phyloP scores from a whole-genome alignment of 2,329 filamentous ascomycete species.

The Lachnellula arida region DNA sequence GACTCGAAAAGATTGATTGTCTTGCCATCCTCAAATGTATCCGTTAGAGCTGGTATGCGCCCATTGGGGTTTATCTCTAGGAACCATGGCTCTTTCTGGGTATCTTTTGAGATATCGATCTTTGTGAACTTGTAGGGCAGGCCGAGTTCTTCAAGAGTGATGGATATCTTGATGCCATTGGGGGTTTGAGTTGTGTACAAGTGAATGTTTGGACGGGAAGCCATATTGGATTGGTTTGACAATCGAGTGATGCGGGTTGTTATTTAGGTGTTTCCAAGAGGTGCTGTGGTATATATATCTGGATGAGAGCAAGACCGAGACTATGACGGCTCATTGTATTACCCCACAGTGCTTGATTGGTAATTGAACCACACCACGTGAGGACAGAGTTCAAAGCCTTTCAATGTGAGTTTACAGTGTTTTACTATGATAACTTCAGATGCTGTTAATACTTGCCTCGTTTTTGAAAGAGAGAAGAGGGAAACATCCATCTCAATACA shows the following conservation, averaged over 20 bases:
- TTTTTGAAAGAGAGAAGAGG: no score
- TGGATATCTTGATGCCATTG: conserved; percentile 87
- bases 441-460: no score
- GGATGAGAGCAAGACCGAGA: not conserved
- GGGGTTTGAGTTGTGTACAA: conserved; percentile 68
- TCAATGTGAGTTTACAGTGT: no score
- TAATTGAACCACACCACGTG: no score
- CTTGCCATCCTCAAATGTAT: conserved; percentile 69
- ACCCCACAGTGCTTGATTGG: not conserved
- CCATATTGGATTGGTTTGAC: conserved; percentile 36
- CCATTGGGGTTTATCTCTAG: conserved; percentile 90
- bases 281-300: not conserved
- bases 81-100: conserved; percentile 85
- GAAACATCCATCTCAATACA: no score
- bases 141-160: conserved; percentile 78
- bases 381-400: no score
- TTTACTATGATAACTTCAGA: no score
- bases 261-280: not conserved
- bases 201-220: conserved; percentile 31
- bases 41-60: conserved; percentile 81
- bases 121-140: conserved; percentile 72
- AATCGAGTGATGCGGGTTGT: conserved; percentile 24
- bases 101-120: conserved; percentile 68
- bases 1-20: conserved; percentile 76
- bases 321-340: not conserved